Conservation (phyloP, 306 rosid species). For the Ormosia semicastrata region DNA sequence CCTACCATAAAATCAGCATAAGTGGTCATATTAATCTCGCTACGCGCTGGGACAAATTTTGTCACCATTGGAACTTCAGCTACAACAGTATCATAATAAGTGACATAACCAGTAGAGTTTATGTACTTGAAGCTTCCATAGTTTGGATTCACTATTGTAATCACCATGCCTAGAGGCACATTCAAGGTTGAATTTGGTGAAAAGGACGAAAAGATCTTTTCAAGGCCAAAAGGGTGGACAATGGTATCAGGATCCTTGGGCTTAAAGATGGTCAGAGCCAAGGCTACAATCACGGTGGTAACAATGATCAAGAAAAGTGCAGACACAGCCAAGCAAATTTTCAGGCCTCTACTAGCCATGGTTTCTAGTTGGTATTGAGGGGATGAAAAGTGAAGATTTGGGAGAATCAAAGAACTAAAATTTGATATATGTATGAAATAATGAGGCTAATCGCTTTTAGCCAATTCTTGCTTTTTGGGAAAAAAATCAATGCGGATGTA, state of each 20-base stretch:
- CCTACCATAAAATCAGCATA: slow-evolving; percentile 14
- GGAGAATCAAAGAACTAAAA: not conserved
- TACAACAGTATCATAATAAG: slow-evolving; percentile 3
- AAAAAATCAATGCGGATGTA: not conserved
- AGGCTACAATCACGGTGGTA: not conserved
- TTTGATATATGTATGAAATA: not conserved
- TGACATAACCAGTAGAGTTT: slow-evolving; percentile 17
- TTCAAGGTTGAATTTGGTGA: not conserved
- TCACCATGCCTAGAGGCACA: slow-evolving; percentile 17
- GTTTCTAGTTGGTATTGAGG: not conserved
- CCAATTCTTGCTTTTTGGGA: not conserved
- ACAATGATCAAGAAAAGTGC: slow-evolving; percentile 24
- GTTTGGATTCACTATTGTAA: slow-evolving; percentile 42
- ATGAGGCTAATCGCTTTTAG: not conserved
- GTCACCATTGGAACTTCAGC: slow-evolving; percentile 33
- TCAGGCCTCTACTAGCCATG: slow-evolving; percentile 34
- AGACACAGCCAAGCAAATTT: slow-evolving; percentile 21
- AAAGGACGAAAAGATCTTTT: not conserved
- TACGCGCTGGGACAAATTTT: slow-evolving; percentile 21
- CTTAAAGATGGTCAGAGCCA: slow-evolving; percentile 44
- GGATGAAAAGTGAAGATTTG: not conserved
- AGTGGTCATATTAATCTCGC: slow-evolving; percentile 7
- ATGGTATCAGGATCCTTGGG: slow-evolving; percentile 34
- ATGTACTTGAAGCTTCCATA: slow-evolving; percentile 20
- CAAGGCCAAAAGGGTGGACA: slow-evolving; percentile 9